phyloP scores from a whole-genome alignment of 768 basidiomycete species.

The Lentinula edodes region DNA sequence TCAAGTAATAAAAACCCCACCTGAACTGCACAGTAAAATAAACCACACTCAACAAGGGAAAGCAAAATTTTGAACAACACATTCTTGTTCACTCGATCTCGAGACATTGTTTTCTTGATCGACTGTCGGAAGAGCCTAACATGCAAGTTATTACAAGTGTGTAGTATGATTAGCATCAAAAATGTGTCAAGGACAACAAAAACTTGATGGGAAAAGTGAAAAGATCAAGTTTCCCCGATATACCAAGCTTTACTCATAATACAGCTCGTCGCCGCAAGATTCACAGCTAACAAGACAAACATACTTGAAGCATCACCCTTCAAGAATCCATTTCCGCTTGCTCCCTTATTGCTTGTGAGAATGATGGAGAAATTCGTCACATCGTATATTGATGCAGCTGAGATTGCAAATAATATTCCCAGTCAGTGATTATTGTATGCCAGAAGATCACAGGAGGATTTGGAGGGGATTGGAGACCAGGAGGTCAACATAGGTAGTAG shows the following conservation, averaged over 20 bases:
- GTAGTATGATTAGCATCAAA: no score
- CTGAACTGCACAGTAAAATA: conserved; percentile 1
- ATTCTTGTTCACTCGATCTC: neutral
- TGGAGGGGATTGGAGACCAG: no score
- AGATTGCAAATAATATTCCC: neutral
- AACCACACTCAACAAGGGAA: neutral
- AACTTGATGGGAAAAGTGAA: no score
- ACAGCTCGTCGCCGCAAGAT: neutral
- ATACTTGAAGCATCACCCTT: neutral
- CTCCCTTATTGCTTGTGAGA: neutral
- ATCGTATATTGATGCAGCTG: neutral
- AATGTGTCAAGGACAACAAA: no score
- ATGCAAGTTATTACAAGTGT: neutral
- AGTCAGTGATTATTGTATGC: neutral
- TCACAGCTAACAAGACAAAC: neutral
- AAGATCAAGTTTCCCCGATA: no score
- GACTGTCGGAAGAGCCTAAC: conserved; percentile 1
- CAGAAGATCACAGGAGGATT: no score
- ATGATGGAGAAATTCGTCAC: neutral
- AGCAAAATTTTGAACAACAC: neutral
- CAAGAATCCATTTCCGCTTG: neutral
- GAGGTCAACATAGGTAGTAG: no score
- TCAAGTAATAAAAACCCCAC: neutral
- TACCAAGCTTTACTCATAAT: conserved; percentile 1
- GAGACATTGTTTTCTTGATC: neutral